phyloP scores from a whole-genome alignment of 495 filamentous ascomycete genomes.

The Bathelium albidoporum region DNA sequence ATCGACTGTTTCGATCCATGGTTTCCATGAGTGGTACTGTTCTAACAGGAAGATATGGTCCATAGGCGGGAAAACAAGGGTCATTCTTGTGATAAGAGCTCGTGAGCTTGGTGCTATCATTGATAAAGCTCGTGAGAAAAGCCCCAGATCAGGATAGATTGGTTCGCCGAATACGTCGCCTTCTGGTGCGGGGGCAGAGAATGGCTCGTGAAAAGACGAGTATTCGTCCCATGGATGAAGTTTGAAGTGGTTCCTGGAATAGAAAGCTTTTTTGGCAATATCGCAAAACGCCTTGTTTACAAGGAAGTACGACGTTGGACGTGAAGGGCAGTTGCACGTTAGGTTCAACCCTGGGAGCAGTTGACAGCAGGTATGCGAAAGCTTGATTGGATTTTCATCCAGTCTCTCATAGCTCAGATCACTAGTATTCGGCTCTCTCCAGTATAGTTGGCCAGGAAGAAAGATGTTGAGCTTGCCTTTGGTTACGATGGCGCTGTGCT shows the following conservation, averaged over 20 bases:
- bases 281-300: neutral
- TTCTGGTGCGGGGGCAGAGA: neutral
- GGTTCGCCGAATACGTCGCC: neutral
- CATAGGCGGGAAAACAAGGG: neutral
- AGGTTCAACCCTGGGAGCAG: neutral
- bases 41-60: neutral
- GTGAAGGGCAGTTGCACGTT: neutral
- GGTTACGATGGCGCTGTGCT: neutral
- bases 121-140: neutral
- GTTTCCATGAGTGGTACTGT: neutral
- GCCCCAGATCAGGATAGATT: neutral
- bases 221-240: neutral
- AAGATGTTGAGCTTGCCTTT: neutral
- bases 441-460: neutral
- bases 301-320: neutral
- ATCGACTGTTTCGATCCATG: neutral
- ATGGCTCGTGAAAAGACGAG: neutral
- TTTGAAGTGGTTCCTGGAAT: neutral
- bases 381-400: neutral
- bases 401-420: neutral
- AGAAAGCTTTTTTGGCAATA: neutral
- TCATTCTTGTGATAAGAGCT: neutral
- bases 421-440: neutral
- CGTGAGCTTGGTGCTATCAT: neutral
- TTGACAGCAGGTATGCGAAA: neutral